Conservation (phyloP, 208 protist genomes). For the Acanthamoeba castellanii region DNA sequence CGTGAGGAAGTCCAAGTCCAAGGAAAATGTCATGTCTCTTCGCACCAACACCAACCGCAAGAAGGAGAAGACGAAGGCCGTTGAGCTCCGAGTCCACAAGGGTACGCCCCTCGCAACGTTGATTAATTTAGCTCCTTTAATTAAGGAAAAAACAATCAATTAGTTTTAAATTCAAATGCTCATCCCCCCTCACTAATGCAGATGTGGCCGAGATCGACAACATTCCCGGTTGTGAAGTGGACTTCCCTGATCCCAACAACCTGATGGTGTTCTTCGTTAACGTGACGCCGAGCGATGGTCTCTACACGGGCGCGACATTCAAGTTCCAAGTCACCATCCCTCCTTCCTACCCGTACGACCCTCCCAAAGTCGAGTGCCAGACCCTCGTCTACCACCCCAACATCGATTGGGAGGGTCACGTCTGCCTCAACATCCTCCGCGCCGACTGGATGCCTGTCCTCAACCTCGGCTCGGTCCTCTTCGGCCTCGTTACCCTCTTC, state of each 20-base stretch:
- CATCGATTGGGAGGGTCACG: conserved; percentile 90
- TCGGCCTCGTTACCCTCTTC: conserved; percentile 84
- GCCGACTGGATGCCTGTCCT: conserved; percentile 92
- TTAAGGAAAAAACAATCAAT: not conserved
- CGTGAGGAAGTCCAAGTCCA: conserved; percentile 51
- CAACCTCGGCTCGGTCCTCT: conserved; percentile 89
- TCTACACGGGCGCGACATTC: conserved; percentile 67
- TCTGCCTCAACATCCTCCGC: conserved; percentile 92
- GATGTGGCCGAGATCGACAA: conserved; percentile 71
- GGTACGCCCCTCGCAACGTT: conserved; percentile 10
- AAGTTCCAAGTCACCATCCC: conserved; percentile 69
- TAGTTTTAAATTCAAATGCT: not conserved
- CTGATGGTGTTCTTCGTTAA: conserved; percentile 67
- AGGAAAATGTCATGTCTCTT: conserved; percentile 61
- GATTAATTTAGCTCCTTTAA: too few relatives aligned
- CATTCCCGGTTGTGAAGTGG: conserved; percentile 69
- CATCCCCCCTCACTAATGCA: not conserved
- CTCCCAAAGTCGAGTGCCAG: conserved; percentile 68
- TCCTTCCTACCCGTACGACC: conserved; percentile 56
- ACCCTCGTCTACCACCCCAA: conserved; percentile 90
- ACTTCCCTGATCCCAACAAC: conserved; percentile 77
- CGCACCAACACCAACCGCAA: conserved; percentile 41
- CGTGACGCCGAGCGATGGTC: conserved; percentile 70
- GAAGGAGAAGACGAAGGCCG: conserved; percentile 74
- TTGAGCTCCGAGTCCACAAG: conserved; percentile 72